Evolutionary conservation across 2,329 filamentous ascomycete species (phyloP).

Genomic region (Simplicillium sp.): DNA sequence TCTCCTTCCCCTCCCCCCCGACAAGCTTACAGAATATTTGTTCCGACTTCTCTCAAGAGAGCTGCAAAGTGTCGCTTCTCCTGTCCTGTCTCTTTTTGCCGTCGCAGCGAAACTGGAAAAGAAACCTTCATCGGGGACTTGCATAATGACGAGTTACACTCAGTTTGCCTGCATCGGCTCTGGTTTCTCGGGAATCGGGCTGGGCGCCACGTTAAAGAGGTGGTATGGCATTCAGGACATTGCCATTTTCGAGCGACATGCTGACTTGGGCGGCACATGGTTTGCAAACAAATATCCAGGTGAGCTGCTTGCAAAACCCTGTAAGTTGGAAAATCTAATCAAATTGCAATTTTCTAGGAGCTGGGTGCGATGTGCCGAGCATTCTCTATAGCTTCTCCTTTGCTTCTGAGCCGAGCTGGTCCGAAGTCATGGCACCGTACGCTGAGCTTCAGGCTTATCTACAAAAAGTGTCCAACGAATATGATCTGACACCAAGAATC

Average conservation of each 20-base stretch:
- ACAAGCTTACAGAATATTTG: too few relatives aligned
- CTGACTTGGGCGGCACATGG: constrained; percentile 55
- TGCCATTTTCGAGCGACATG: constrained; percentile 48
- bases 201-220: constrained; percentile 48
- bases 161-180: constrained; percentile 43
- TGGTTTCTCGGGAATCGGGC: constrained; percentile 52
- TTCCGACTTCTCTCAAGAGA: too few relatives aligned
- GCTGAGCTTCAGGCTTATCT: constrained; percentile 49
- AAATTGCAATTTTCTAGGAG: constrained; percentile 10
- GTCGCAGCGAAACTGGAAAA: too few relatives aligned
- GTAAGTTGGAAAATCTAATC: too few relatives aligned
- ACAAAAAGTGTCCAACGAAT: constrained; percentile 37
- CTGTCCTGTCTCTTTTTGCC: too few relatives aligned
- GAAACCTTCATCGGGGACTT: too few relatives aligned
- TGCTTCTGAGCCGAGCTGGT: constrained; percentile 51
- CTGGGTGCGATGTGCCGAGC: constrained; percentile 48
- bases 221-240: constrained; percentile 50
- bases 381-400: constrained; percentile 54
- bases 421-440: constrained; percentile 43
- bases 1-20: too few relatives aligned
- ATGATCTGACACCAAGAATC: constrained; percentile 28
- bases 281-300: constrained; percentile 52
- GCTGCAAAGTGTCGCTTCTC: too few relatives aligned
- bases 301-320: constrained; percentile 7
- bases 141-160: constrained; percentile 15